Percentiles rank a stretch among this genome's conserved stretches.
These are phyloP conservation scores for Penstemon barbatus DNA, from an alignment of 257 asterid species.

Conservation along the genomic window DNA sequence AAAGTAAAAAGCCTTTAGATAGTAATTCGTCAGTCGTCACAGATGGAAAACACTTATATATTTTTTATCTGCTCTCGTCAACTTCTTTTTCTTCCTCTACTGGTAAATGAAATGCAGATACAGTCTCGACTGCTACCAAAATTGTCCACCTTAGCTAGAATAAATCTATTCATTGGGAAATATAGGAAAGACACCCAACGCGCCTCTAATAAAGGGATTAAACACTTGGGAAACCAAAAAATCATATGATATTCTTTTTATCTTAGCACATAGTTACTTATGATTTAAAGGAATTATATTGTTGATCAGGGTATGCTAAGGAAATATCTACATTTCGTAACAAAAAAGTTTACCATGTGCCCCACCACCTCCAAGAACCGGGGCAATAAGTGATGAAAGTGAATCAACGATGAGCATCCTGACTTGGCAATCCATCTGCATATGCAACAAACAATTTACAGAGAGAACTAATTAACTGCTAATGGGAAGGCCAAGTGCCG, in stretches of 20 bases:
- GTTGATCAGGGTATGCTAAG: not conserved
- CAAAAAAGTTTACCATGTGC: conserved; percentile 53
- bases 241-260: not conserved
- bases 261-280: not conserved
- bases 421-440: conserved; percentile 48
- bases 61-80: not conserved
- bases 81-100: no score
- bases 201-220: no score
- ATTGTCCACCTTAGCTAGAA: no score
- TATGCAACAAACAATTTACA: conserved; percentile 19
- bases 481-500: not conserved
- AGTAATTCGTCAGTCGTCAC: conserved; percentile 2
- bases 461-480: not conserved
- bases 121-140: no score
- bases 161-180: no score
- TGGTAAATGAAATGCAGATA: no score
- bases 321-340: not conserved
- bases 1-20: conserved; percentile 24
- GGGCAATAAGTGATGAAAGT: conserved; percentile 79
- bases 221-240: no score
- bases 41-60: not conserved
- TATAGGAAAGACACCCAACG: no score
- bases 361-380: conserved; percentile 78
- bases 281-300: not conserved
- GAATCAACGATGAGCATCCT: conserved; percentile 79